Evolutionary conservation across 164 flowering plant genomes (phyloP), one percentile per base, ranked within the genome.

Genomic region (Paratinospora sagittata): DNA sequence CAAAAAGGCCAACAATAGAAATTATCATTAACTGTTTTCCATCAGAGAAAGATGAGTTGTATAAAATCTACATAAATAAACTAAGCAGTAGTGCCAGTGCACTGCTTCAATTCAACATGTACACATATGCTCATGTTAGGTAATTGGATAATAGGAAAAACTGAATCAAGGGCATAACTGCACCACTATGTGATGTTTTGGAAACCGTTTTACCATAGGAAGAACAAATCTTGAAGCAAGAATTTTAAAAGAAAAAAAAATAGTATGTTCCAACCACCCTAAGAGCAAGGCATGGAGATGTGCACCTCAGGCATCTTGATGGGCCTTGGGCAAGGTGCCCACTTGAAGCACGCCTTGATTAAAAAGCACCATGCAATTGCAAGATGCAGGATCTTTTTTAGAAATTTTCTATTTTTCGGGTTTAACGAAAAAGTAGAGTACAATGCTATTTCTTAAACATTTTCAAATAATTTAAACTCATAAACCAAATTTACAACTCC

Each of bases 1-100:
- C n/a, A n/a, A n/a, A n/a, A n/a, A n/a, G n/a, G 66, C 37, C 33
- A 30, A 76, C 70, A 39, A 61, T 47, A 69, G 3, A 64, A 60
- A 49, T 14, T 16, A 64, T 27, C 27, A 17, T 60, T n/a, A 23
- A 49, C 8, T 0, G 12, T 63, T 7, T n/a, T 57, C 14, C 16
- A 21, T 26, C 19, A 26, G 6, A 37, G 19, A 30, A 66, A 33
- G 45, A 0, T 16, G 23, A 8, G 17, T 26, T 27, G 57, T 36
- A 65, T 11, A n/a, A 37, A 19, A 9, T 23, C 37, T 65, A 6
- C 39, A 36, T 21, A 34, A 7, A 65, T 36, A 65, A 19, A 34
- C 26, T 9, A n/a, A 37, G 27, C 30, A 60, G 30, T 23, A 23
- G 27, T 60, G 63, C 58, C n/a, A 17, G n/a, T 13, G 16, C 16